phyloP scores from a whole-genome alignment of 1,139 yeast genomes.

The Candida sp. region DNA sequence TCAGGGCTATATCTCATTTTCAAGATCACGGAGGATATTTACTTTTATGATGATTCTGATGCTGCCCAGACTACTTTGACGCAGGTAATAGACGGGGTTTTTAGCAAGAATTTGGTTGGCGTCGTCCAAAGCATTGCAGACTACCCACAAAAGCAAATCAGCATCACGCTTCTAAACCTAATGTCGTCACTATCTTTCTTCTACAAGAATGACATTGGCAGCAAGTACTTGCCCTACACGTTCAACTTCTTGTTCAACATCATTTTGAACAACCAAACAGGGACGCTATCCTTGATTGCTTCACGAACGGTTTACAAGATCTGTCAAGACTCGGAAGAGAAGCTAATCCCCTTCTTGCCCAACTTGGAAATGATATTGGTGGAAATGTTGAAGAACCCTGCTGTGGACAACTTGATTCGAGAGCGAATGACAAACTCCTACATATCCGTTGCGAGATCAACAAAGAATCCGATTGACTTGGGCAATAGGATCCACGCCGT shows the following conservation, averaged over 20 bases:
- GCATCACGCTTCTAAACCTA: constrained; percentile 16
- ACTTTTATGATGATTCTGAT: constrained; percentile 41
- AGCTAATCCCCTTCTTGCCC: constrained; percentile 50
- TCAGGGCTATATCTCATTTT: constrained; percentile 68
- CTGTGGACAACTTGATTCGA: constrained; percentile 55
- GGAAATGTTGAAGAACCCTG: constrained; percentile 53
- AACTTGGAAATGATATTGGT: constrained; percentile 54
- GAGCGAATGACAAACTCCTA: constrained; percentile 65
- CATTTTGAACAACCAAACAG: constrained; percentile 24
- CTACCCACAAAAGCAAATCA: constrained; percentile 12
- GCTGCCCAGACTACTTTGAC: constrained; percentile 22
- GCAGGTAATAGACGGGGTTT: constrained; percentile 29
- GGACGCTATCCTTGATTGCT: constrained; percentile 38
- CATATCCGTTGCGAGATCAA: constrained; percentile 61
- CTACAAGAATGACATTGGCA: constrained; percentile 43
- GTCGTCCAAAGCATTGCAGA: constrained; percentile 18
- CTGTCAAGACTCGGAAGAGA: constrained; percentile 62
- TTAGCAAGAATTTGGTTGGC: constrained; percentile 28
- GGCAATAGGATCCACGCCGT: constrained; percentile 24
- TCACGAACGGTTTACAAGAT: constrained; percentile 65
- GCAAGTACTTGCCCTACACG: constrained; percentile 46
- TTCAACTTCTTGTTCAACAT: constrained; percentile 50
- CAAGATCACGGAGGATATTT: constrained; percentile 54
- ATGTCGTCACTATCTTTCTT: constrained; percentile 61
- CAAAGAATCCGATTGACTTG: constrained; percentile 43